Evolutionary conservation across 345 rosid species (phyloP).

Genomic region (Salix caprea): DNA sequence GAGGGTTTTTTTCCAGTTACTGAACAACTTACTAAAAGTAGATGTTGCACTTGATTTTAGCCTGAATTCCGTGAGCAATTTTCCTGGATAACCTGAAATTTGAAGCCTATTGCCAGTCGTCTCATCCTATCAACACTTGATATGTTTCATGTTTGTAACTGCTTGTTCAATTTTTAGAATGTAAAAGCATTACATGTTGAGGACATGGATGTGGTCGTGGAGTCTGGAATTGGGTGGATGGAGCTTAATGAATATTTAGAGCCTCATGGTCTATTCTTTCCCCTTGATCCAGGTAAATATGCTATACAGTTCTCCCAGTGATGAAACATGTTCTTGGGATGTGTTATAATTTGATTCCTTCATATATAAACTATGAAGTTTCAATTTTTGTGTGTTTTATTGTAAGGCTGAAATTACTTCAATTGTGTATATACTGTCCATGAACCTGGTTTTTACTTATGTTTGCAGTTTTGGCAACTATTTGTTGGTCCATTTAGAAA

Average conservation of each 20-base stretch:
- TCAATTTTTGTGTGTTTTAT: neutral
- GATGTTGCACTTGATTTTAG: neutral
- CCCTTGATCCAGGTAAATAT: constrained; percentile 86
- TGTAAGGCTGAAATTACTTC: neutral
- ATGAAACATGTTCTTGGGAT: neutral
- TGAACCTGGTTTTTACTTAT: neutral
- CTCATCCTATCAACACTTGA: constrained; percentile 1
- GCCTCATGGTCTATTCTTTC: constrained; percentile 81
- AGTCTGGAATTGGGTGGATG: constrained; percentile 96
- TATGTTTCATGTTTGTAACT: neutral
- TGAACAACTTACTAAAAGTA: neutral
- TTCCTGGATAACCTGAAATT: neutral
- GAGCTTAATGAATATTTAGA: constrained; percentile 88
- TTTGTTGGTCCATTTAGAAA: constrained; percentile 6
- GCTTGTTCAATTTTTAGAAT: constrained; percentile 34
- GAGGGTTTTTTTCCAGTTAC: neutral
- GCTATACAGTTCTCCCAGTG: neutral
- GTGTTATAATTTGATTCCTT: neutral
- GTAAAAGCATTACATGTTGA: constrained; percentile 81
- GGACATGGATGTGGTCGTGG: constrained; percentile 96
- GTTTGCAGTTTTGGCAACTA: neutral
- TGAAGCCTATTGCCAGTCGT: neutral
- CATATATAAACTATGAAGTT: neutral
- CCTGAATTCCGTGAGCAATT: neutral
- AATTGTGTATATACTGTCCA: neutral